These are phyloP conservation scores for Intubia oerlemansii DNA, from an alignment of 2,329 filamentous ascomycete genomes.

Conservation along the genomic window DNA sequence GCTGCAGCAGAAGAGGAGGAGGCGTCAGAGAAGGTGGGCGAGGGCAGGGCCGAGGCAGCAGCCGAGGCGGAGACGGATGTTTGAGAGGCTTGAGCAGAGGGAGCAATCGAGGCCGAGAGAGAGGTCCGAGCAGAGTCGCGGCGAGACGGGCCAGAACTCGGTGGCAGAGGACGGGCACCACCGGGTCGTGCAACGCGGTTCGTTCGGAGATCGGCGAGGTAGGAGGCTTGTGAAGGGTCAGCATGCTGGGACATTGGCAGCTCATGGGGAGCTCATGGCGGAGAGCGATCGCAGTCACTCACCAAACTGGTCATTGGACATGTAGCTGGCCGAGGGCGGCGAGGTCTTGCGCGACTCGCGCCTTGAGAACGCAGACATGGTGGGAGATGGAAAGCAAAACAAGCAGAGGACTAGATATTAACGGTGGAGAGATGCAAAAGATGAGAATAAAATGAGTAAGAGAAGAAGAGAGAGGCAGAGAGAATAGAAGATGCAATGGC, in stretches of 20 bases:
- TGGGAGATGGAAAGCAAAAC: too few species aligned
- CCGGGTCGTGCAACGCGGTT: constrained; percentile 46
- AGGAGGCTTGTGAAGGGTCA: constrained; percentile 28
- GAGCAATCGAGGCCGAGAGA: not conserved
- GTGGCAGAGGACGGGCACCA: constrained; percentile 43
- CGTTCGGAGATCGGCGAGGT: constrained; percentile 48
- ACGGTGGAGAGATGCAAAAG: too few species aligned
- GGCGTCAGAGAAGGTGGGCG: not conserved
- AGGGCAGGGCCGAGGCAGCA: too few species aligned
- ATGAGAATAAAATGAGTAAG: too few species aligned
- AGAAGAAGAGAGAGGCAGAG: too few species aligned
- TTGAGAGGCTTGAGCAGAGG: not conserved
- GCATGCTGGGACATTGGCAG: not conserved
- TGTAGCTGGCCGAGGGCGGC: constrained; percentile 40
- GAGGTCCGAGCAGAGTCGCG: constrained; percentile 3
- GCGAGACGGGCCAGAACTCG: constrained; percentile 12
- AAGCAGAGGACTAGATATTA: too few species aligned
- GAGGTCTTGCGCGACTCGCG: constrained; percentile 12
- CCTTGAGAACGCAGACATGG: not conserved
- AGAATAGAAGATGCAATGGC: too few species aligned
- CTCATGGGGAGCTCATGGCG: not conserved
- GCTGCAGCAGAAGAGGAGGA: constrained; percentile 8
- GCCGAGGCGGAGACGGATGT: constrained; percentile 7
- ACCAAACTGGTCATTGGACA: constrained; percentile 46
- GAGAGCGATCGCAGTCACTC: not conserved